These are phyloP conservation scores for Aspergillus sp. DNA, from an alignment of 2,329 filamentous ascomycete genomes.

Conservation along the genomic window DNA sequence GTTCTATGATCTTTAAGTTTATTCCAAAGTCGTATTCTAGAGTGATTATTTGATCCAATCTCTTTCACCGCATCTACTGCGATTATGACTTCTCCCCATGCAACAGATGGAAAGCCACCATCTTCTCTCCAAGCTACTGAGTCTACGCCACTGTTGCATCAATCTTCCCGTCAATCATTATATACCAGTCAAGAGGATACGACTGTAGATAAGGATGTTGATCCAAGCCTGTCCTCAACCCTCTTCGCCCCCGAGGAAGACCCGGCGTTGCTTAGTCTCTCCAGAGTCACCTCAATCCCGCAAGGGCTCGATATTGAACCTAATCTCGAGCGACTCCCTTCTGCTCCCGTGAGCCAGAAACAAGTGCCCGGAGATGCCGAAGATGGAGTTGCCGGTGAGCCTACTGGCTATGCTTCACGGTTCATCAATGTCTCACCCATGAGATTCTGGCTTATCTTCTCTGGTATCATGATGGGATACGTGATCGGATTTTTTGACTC, in stretches of 20 bases:
- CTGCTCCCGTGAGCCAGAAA: slow-evolving; percentile 15
- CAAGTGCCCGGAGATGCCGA: slow-evolving; percentile 13
- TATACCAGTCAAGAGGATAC: not conserved
- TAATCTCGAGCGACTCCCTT: slow-evolving; percentile 27
- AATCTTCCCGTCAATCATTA: not conserved
- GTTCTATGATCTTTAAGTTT: not conserved
- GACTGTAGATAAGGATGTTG: not conserved
- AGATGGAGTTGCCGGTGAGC: slow-evolving; percentile 11
- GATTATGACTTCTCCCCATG: slow-evolving; percentile 4
- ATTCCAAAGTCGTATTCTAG: not conserved
- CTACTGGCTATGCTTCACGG: slow-evolving; percentile 30
- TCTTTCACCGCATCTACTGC: not conserved
- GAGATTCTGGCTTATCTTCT: slow-evolving; percentile 66
- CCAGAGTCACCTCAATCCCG: slow-evolving; percentile 29
- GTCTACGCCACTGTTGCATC: slow-evolving; percentile 7
- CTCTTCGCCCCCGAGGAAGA: not conserved
- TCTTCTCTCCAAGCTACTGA: not conserved
- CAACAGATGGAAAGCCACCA: not conserved
- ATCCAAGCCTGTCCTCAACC: not conserved
- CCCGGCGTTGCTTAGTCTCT: slow-evolving; percentile 1
- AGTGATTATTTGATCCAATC: not conserved
- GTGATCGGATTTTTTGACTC: slow-evolving; percentile 68
- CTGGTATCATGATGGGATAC: slow-evolving; percentile 59
- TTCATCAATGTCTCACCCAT: slow-evolving; percentile 42
- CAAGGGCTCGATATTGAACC: slow-evolving; percentile 31